Percentiles rank a stretch among this genome's conserved stretches.
Conservation (phyloP, 192 early-diverging fungal species). For the Coemansia sp. region DNA sequence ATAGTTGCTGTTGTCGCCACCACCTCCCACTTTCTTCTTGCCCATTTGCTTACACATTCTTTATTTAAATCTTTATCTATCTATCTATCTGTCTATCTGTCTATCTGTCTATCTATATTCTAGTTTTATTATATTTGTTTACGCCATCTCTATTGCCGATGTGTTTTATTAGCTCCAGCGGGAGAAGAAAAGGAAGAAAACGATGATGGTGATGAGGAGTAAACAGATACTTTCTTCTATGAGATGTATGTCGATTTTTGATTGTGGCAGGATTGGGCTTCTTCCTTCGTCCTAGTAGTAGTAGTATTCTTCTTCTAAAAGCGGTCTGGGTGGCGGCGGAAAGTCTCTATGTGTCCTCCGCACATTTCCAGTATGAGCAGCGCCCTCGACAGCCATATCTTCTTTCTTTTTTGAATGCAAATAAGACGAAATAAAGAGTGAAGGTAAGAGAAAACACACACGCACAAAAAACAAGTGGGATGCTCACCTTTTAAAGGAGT, state of each 20-base stretch:
- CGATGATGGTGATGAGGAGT: not conserved
- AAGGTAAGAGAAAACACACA: too few species aligned
- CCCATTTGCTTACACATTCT: slow-evolving; percentile 1
- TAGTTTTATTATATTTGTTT: not conserved
- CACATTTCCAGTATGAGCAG: not conserved
- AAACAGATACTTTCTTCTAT: not conserved
- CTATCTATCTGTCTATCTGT: too few species aligned
- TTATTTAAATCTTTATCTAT: not conserved
- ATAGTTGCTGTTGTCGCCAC: not conserved
- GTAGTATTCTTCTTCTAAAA: not conserved
- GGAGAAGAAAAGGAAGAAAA: not conserved
- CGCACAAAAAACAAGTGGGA: too few species aligned
- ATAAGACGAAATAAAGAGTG: too few species aligned
- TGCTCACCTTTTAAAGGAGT: too few species aligned
- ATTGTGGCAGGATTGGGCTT: not conserved
- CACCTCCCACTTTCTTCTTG: not conserved
- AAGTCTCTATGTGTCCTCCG: slow-evolving; percentile 11
- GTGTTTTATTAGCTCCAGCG: too few species aligned
- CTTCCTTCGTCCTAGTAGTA: not conserved
- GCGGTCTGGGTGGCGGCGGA: slow-evolving; percentile 25
- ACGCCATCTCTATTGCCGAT: not conserved
- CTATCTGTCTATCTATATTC: not conserved
- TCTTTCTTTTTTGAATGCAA: too few species aligned
- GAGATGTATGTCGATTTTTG: not conserved
- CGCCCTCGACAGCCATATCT: not conserved